These are phyloP conservation scores for Neofusicoccum cordaticola DNA, from an alignment of 2,329 filamentous ascomycete genomes.

Conservation along the genomic window DNA sequence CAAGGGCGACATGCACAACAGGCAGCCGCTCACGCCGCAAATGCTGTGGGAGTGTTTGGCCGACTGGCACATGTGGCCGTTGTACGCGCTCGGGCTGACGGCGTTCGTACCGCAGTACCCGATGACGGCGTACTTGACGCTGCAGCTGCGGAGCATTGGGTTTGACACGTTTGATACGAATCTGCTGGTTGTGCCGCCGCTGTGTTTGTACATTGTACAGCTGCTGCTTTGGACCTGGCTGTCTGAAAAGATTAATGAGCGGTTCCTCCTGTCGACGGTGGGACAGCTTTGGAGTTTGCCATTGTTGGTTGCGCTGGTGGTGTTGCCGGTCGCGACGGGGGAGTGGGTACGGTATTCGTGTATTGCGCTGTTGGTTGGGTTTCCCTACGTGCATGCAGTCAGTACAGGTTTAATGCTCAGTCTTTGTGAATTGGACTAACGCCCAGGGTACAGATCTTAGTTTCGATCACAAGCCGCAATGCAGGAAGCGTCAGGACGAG, in stretches of 20 bases:
- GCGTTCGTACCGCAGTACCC: constrained; percentile 36
- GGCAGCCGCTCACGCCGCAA: constrained; percentile 48
- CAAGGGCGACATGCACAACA: constrained; percentile 57
- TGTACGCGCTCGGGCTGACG: constrained; percentile 50
- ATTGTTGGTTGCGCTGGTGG: constrained; percentile 37
- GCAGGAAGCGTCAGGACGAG: constrained; percentile 60
- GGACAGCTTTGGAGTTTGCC: constrained; percentile 43
- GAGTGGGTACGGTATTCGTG: constrained; percentile 40
- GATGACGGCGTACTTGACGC: constrained; percentile 38
- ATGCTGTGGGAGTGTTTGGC: constrained; percentile 51
- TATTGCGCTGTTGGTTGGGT: constrained; percentile 38
- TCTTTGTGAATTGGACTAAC: no score
- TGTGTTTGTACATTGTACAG: constrained; percentile 50
- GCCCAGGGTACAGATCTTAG: constrained; percentile 42
- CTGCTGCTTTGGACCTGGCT: constrained; percentile 49
- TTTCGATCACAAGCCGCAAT: constrained; percentile 61
- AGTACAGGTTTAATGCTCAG: not conserved
- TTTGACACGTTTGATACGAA: constrained; percentile 44
- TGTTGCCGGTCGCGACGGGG: constrained; percentile 31
- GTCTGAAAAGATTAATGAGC: constrained; percentile 51
- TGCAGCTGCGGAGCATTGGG: constrained; percentile 38
- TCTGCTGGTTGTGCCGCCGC: constrained; percentile 40
- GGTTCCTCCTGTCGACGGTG: constrained; percentile 48
- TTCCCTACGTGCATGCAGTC: constrained; percentile 49
- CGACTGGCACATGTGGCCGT: constrained; percentile 56